Conservation (phyloP, 1,139 yeast genomes). For the Protomyces lactucae-debilis region DNA sequence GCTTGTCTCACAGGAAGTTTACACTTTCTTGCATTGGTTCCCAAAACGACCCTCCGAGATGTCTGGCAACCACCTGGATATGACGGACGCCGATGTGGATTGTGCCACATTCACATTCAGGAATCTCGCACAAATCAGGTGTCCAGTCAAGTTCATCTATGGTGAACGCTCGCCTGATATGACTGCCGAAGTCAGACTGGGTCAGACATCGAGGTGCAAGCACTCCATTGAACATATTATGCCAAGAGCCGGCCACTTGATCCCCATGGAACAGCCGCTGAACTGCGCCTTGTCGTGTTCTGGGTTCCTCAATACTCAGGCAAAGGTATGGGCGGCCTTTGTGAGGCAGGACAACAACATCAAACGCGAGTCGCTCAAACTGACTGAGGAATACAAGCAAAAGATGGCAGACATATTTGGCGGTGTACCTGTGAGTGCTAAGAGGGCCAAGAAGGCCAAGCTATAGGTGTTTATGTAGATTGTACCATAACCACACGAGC, state of each 20-base stretch:
- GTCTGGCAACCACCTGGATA: not conserved
- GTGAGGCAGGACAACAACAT: not conserved
- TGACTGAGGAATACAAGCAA: constrained; percentile 3
- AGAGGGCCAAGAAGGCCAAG: not conserved
- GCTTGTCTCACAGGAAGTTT: constrained; percentile 31
- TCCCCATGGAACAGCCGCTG: constrained; percentile 28
- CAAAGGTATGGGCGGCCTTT: not conserved
- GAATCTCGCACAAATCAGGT: constrained; percentile 13
- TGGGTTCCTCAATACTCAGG: not conserved
- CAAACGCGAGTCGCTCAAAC: not conserved
- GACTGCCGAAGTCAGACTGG: not conserved
- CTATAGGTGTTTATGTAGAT: not conserved
- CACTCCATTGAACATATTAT: constrained; percentile 18
- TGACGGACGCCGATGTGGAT: not conserved
- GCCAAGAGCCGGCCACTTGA: constrained; percentile 24
- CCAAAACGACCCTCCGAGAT: not conserved
- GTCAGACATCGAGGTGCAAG: not conserved
- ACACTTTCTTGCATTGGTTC: constrained; percentile 24
- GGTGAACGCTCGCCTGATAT: constrained; percentile 23
- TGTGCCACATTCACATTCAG: constrained; percentile 1
- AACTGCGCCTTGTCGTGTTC: not conserved
- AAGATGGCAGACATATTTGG: not conserved
- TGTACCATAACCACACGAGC: not conserved
- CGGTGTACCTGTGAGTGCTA: not conserved
- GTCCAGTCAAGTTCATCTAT: constrained; percentile 25